phyloP scores from a whole-genome alignment of 495 filamentous ascomycete species.

The Penicillium crystallinum region DNA sequence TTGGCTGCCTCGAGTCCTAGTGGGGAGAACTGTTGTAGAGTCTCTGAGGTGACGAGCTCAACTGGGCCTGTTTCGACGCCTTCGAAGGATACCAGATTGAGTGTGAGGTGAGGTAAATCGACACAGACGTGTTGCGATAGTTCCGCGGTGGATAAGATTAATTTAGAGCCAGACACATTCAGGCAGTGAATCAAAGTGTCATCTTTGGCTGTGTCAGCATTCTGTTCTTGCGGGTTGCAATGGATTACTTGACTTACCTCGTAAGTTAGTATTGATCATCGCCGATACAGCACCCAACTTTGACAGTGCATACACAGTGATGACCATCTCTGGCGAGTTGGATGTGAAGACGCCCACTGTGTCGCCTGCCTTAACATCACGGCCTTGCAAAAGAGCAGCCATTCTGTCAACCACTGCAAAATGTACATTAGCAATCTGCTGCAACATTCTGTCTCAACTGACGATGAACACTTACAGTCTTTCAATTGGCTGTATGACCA shows the following conservation, averaged over 20 bases:
- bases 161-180: constrained; percentile 58
- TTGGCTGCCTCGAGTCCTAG: constrained; percentile 30
- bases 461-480: constrained; percentile 29
- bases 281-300: constrained; percentile 79
- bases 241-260: constrained; percentile 40
- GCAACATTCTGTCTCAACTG: background rate
- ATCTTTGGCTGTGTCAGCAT: constrained; percentile 22
- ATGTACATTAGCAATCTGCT: background rate
- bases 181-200: constrained; percentile 77
- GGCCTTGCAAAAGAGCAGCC: constrained; percentile 36
- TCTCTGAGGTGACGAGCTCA: constrained; percentile 38
- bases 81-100: constrained; percentile 40
- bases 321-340: constrained; percentile 80
- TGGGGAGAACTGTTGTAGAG: constrained; percentile 37
- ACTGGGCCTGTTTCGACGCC: constrained; percentile 53
- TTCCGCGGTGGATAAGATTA: constrained; percentile 56
- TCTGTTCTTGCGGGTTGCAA: background rate
- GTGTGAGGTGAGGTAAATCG: constrained; percentile 34
- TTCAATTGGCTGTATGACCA: constrained; percentile 49
- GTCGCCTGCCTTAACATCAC: constrained; percentile 35
- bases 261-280: constrained; percentile 88
- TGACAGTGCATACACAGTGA: constrained; percentile 75
- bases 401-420: constrained; percentile 40
- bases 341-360: constrained; percentile 45
- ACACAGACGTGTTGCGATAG: constrained; percentile 34